Evolutionary conservation across 1,139 yeast genomes (phyloP).

Genomic region (Insectozyma bohioensis): DNA sequence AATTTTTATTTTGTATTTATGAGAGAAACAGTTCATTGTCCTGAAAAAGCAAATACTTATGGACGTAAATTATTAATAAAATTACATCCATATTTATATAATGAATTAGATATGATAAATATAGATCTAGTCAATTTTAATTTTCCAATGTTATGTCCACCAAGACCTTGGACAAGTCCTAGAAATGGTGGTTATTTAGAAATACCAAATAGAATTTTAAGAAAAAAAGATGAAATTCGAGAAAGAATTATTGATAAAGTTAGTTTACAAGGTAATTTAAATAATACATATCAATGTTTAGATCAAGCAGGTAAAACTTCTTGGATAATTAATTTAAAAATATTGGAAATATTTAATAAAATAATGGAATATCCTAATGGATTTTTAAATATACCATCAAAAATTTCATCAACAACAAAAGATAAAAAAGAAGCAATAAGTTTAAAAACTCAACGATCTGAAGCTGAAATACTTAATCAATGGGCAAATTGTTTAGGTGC

Average conservation of each 20-base stretch:
- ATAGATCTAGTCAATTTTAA: no score
- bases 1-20: no score
- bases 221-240: constrained; percentile 21
- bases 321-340: constrained; percentile 37
- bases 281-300: constrained; percentile 30
- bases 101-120: no score
- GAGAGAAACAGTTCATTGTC: no score
- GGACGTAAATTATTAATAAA: no score
- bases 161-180: constrained; percentile 37
- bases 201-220: constrained; percentile 26
- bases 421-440: constrained; percentile 16
- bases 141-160: constrained; percentile 43
- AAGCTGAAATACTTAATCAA: constrained; percentile 21
- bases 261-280: constrained; percentile 33
- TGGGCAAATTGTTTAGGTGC: constrained; percentile 28
- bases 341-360: constrained; percentile 23
- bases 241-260: constrained; percentile 26
- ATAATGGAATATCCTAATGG: constrained; percentile 24
- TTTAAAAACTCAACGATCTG: constrained; percentile 20
- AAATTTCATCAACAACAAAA: constrained; percentile 4
- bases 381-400: constrained; percentile 30
- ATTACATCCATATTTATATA: no score
- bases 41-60: no score
- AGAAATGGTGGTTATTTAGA: constrained; percentile 36
- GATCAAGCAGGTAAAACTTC: constrained; percentile 29